These are phyloP conservation scores for Penicillium sp. DNA, from an alignment of 2,329 filamentous ascomycete species.

Conservation along the genomic window DNA sequence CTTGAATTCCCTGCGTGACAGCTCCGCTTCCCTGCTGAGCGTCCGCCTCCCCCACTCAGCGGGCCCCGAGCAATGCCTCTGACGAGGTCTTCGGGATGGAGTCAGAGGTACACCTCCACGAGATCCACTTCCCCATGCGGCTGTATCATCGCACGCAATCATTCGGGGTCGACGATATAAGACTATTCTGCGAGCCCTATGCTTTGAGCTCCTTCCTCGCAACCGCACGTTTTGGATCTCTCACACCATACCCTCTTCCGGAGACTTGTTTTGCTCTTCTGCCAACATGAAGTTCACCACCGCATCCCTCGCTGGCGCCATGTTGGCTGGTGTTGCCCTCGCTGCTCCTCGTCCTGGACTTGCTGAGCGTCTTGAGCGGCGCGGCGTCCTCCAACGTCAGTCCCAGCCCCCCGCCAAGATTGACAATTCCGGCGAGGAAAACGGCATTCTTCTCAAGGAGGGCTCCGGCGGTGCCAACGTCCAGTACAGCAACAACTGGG, in stretches of 20 bases:
- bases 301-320: slow-evolving; percentile 20
- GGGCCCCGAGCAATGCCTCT: slow-evolving; percentile 7
- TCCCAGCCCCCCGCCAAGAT: slow-evolving; percentile 24
- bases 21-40: neutral
- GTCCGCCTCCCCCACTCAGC: neutral
- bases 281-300: slow-evolving; percentile 32
- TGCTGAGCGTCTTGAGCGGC: slow-evolving; percentile 29
- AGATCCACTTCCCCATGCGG: slow-evolving; percentile 22
- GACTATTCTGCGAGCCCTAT: neutral
- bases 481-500: slow-evolving; percentile 59
- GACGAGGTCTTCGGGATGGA: slow-evolving; percentile 1
- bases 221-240: neutral
- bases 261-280: neutral
- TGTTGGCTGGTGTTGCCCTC: slow-evolving; percentile 26
- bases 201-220: neutral
- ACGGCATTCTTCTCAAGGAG: slow-evolving; percentile 13
- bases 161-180: slow-evolving; percentile 12
- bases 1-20: neutral
- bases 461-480: slow-evolving; percentile 36
- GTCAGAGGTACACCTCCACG: slow-evolving; percentile 3
- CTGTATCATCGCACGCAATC: slow-evolving; percentile 18
- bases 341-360: slow-evolving; percentile 31
- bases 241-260: neutral
- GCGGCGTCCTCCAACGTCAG: slow-evolving; percentile 23
- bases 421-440: slow-evolving; percentile 8